Base-by-base conservation (phyloP, 1,139 yeast species). In the Hemisphaericaspora xylanilytica region DNA sequence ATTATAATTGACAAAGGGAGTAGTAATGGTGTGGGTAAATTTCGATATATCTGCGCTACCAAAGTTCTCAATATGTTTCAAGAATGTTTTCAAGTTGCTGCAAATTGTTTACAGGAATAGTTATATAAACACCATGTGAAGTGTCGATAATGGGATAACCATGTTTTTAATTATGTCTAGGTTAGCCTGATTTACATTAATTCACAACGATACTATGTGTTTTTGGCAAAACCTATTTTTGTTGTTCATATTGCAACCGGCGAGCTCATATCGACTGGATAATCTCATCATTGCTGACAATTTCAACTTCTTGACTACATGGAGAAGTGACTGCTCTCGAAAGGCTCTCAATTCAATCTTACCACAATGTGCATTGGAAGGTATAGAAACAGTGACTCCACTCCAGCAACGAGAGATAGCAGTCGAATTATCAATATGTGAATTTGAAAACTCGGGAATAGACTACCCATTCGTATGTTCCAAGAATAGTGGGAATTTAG, bases 401-500 rank as follows among this genome's bases (percentile, higher is more conserved):
- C 36, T 24, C 10, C 39, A 49, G 17, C 59, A 70, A 26, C 63
- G 61, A 36, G 50, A 51, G n/a, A 65, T 75, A 45, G 80, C 84
- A 0, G 62, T 76, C 1, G 65, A 61, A 45, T 56, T 79, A 10
- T 73, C 83, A 0, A 48, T 78, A 0, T 79, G 85, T 53, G 83
- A 79, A 49, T 75, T 79, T 54, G 61, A 67, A 40, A 73, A 67
- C 24, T 65, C 81, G 0, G 55, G 61, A 1, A 47, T 74, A 1
- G 42, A 44, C 0, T 66, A 61, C 32, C 79, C 80, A 0, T 31
- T 27, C 0, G 51, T 47, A 8, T 74, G 79, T 45, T 25, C 35
- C 11, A 9, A 13, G 9, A 39, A 45, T 10, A 33, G 46, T 9
- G 28, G 56, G 32, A 33, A 37, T 2, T 5, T 22, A 4, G 43